Conservation (phyloP, 202 grass and related monocot genomes). For the Digitaria exilis region DNA sequence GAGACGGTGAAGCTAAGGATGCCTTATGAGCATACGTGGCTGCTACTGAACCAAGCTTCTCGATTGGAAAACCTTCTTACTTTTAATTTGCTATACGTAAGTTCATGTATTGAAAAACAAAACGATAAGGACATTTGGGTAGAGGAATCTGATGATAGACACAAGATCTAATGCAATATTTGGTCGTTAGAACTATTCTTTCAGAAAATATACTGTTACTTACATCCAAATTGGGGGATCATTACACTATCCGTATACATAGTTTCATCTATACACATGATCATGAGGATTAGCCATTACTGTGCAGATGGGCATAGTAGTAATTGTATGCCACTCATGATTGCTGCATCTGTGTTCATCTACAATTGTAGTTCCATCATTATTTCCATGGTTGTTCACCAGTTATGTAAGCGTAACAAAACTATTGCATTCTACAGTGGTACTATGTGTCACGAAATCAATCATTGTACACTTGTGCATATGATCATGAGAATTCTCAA, state of each 20-base stretch:
- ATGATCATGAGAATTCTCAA: neutral
- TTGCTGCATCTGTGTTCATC: neutral
- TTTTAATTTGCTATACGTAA: neutral
- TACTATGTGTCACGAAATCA: neutral
- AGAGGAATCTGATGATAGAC: neutral
- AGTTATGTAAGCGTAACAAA: no score
- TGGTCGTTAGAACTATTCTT: constrained; percentile 6
- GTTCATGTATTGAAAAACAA: neutral
- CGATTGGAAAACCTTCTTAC: neutral
- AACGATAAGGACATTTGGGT: neutral
- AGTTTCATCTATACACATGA: neutral
- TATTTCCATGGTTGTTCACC: neutral
- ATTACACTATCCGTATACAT: neutral
- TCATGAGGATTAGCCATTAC: neutral
- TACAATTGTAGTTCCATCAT: neutral
- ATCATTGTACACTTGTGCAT: neutral
- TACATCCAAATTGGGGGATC: neutral
- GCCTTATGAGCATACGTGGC: neutral
- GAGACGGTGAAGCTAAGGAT: neutral
- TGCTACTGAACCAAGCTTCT: neutral
- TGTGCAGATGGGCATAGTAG: neutral
- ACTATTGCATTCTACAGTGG: neutral
- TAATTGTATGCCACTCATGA: neutral
- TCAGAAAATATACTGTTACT: neutral
- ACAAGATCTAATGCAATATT: constrained; percentile 30